Percentiles rank a stretch among this genome's conserved stretches.
These are phyloP conservation scores for Yamadazyma ubonensis DNA, from an alignment of 805 yeast species.

Conservation along the genomic window DNA sequence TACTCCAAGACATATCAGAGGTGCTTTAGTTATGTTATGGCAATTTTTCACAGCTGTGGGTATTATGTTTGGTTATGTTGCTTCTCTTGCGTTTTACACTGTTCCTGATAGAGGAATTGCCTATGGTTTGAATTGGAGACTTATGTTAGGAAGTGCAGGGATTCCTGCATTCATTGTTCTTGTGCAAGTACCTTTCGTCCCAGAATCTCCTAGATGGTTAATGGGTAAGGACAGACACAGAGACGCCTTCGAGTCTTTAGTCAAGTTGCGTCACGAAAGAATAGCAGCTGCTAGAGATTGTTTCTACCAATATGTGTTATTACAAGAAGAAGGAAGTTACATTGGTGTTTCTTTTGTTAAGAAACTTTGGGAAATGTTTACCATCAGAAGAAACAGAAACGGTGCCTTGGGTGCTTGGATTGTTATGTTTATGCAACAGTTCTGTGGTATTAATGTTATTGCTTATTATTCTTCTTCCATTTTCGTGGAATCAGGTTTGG, in stretches of 20 bases:
- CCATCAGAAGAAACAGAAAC: slow-evolving; percentile 77
- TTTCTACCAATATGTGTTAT: slow-evolving; percentile 55
- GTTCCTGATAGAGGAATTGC: slow-evolving; percentile 48
- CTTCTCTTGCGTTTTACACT: slow-evolving; percentile 57
- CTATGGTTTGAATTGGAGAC: slow-evolving; percentile 54
- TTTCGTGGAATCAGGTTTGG: slow-evolving; percentile 65
- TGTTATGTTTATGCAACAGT: slow-evolving; percentile 87
- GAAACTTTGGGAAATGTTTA: slow-evolving; percentile 57
- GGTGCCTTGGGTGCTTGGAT: slow-evolving; percentile 79
- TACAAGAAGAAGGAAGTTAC: slow-evolving; percentile 57
- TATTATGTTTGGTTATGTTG: slow-evolving; percentile 63
- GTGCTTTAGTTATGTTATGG: slow-evolving; percentile 70
- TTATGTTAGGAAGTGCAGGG: slow-evolving; percentile 64
- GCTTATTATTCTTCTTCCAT: slow-evolving; percentile 82
- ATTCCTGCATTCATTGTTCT: slow-evolving; percentile 55
- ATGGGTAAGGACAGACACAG: slow-evolving; percentile 51
- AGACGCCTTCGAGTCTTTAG: slow-evolving; percentile 53
- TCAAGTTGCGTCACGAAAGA: slow-evolving; percentile 42
- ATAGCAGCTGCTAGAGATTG: slow-evolving; percentile 66
- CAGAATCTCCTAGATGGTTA: slow-evolving; percentile 73
- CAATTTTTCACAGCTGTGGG: slow-evolving; percentile 75
- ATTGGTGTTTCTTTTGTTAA: slow-evolving; percentile 42
- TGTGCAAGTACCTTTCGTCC: slow-evolving; percentile 51
- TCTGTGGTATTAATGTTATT: slow-evolving; percentile 87
- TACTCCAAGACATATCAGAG: slow-evolving; percentile 57